Conservation (phyloP, 2,329 filamentous ascomycete genomes). For the Botrytis sinoallii region DNA sequence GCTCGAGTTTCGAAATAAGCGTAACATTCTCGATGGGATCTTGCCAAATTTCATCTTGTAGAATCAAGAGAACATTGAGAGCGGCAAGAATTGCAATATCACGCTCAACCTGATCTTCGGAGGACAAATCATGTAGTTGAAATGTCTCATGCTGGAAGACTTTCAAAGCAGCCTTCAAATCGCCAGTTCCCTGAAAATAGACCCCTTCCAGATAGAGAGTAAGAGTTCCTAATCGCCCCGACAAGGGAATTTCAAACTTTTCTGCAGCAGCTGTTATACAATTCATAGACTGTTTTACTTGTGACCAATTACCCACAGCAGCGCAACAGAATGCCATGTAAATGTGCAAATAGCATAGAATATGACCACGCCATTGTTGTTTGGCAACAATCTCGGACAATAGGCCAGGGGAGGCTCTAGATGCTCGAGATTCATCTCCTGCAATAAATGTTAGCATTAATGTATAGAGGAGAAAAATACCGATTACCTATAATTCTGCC, state of each 20-base stretch:
- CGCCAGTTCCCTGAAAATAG: slow-evolving; percentile 73
- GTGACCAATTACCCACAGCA: slow-evolving; percentile 33
- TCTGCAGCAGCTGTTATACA: slow-evolving; percentile 27
- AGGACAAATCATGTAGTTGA: slow-evolving; percentile 45
- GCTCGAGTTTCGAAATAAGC: slow-evolving; percentile 63
- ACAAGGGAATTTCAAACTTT: slow-evolving; percentile 28
- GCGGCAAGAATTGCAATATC: slow-evolving; percentile 65
- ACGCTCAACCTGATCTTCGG: slow-evolving; percentile 49
- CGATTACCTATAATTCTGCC: slow-evolving; percentile 40
- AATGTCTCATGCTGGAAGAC: slow-evolving; percentile 65
- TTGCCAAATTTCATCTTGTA: slow-evolving; percentile 58
- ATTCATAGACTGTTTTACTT: slow-evolving; percentile 31
- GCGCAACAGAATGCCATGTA: slow-evolving; percentile 37
- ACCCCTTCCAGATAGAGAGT: slow-evolving; percentile 67
- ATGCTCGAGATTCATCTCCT: slow-evolving; percentile 17
- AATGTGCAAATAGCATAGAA: slow-evolving; percentile 36
- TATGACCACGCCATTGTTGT: slow-evolving; percentile 34
- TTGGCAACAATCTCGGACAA: slow-evolving; percentile 33
- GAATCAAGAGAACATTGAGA: slow-evolving; percentile 70
- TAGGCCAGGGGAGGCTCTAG: slow-evolving; percentile 30
- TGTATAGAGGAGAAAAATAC: background rate
- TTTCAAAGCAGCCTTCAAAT: slow-evolving; percentile 63
- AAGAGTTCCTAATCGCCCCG: slow-evolving; percentile 30
- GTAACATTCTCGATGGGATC: slow-evolving; percentile 57
- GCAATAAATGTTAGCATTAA: background rate